A percentile compares a stretch with the other conserved stretches of the same genome.
Evolutionary conservation across 306 rosid genomes (phyloP).

Genomic region (Phaseolus lunatus): DNA sequence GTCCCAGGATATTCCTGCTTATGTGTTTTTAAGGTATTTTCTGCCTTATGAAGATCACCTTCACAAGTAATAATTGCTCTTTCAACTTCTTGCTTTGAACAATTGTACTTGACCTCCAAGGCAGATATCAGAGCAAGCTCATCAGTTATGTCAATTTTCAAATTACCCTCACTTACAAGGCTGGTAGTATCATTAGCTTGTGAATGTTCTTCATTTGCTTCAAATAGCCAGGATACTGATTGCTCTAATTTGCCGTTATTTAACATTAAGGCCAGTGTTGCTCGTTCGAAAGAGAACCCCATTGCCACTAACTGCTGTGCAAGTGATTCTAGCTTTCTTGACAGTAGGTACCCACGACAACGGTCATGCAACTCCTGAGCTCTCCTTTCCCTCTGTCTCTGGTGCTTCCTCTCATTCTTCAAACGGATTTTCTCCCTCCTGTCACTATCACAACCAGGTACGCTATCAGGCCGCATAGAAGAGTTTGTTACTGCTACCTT

Average conservation of each 20-base stretch:
- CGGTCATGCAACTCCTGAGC: conserved; percentile 86
- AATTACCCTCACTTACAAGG: conserved; percentile 52
- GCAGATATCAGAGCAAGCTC: conserved; percentile 67
- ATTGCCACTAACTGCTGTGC: conserved; percentile 74
- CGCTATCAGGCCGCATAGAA: conserved; percentile 55
- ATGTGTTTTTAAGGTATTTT: conserved; percentile 56
- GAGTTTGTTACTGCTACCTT: conserved; percentile 53
- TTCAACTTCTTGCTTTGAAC: conserved; percentile 87
- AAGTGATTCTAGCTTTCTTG: conserved; percentile 82
- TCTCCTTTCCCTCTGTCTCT: conserved; percentile 86
- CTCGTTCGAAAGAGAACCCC: conserved; percentile 77
- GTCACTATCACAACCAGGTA: conserved; percentile 82
- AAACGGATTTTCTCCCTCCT: conserved; percentile 80
- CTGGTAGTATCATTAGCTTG: conserved; percentile 44
- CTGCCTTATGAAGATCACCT: conserved; percentile 83
- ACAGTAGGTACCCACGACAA: conserved; percentile 77
- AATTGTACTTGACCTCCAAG: conserved; percentile 62
- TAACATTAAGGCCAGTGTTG: conserved; percentile 71
- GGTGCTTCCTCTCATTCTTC: conserved; percentile 92
- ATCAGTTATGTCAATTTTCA: conserved; percentile 85
- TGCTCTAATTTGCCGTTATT: conserved; percentile 80
- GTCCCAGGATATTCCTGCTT: conserved; percentile 63
- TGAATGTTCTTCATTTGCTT: conserved; percentile 61
- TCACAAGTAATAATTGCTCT: conserved; percentile 78
- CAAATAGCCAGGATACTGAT: conserved; percentile 77